A percentile compares a stretch with the other conserved stretches of the same genome.
Evolutionary conservation across 306 rosid genomes (phyloP).

Genomic region (Fragaria vesca): DNA sequence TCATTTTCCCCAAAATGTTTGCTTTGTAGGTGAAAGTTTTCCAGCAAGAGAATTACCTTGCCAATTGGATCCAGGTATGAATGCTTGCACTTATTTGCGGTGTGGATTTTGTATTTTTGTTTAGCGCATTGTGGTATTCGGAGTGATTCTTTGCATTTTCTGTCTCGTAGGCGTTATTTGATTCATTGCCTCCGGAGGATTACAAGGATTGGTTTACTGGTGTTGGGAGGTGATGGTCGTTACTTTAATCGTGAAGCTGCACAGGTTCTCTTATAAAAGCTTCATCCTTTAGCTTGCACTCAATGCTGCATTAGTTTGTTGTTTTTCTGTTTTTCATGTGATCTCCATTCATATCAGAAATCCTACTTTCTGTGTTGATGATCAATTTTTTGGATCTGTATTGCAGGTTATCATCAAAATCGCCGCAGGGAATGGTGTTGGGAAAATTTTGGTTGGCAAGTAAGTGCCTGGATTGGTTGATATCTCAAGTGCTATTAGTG

Average conservation of each 20-base stretch:
- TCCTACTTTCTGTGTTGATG: conserved; percentile 8
- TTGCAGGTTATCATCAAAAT: conserved; percentile 88
- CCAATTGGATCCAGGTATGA: conserved; percentile 95
- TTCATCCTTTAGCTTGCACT: neutral
- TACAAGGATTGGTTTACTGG: conserved; percentile 78
- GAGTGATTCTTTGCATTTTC: neutral
- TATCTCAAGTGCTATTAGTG: conserved; percentile 18
- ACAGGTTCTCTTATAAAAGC: conserved; percentile 42
- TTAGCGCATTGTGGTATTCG: conserved; percentile 25
- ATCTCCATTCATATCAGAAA: neutral
- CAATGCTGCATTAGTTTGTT: neutral
- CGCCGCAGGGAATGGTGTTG: conserved; percentile 80
- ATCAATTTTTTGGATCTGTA: conserved; percentile 18
- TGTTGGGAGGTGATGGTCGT: conserved; percentile 96
- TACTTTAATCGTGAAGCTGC: conserved; percentile 91
- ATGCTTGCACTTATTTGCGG: conserved; percentile 1
- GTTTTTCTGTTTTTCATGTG: conserved; percentile 5
- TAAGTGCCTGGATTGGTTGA: conserved; percentile 43
- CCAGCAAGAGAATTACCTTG: conserved; percentile 86
- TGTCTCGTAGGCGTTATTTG: conserved; percentile 64
- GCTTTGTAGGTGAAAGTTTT: conserved; percentile 83
- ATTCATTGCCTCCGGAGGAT: conserved; percentile 84
- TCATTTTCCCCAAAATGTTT: neutral
- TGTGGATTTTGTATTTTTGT: conserved; percentile 12
- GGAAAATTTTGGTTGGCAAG: conserved; percentile 78